Conservation (phyloP, 1,284 basidiomycete species). For the Rhizopogon hawkerae region DNA sequence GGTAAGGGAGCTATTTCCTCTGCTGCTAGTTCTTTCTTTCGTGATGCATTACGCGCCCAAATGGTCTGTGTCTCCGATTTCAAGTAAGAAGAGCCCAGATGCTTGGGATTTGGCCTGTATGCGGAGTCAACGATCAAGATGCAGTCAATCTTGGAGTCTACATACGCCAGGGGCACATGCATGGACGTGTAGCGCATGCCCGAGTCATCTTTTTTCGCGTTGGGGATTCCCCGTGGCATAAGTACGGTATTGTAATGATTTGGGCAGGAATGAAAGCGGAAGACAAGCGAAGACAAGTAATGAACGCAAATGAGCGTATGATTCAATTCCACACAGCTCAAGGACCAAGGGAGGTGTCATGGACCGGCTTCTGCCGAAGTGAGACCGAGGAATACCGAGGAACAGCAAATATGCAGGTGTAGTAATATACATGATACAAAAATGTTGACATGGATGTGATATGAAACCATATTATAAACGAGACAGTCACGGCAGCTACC, state of each 20-base stretch:
- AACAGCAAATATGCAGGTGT: slow-evolving; percentile 1
- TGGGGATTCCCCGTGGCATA: slow-evolving; percentile 76
- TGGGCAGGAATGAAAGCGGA: not conserved
- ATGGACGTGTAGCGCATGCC: slow-evolving; percentile 74
- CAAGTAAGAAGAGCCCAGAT: slow-evolving; percentile 63
- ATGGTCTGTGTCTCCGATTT: slow-evolving; percentile 61
- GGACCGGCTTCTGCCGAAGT: not conserved
- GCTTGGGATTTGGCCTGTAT: slow-evolving; percentile 63
- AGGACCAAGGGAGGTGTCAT: not conserved
- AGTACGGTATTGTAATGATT: slow-evolving; percentile 7
- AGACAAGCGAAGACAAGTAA: not conserved
- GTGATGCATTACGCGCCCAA: slow-evolving; percentile 60
- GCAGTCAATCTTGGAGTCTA: slow-evolving; percentile 14
- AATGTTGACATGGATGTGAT: slow-evolving; percentile 10
- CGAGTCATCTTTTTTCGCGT: slow-evolving; percentile 68
- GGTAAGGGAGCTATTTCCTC: slow-evolving; percentile 32
- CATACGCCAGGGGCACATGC: slow-evolving; percentile 66
- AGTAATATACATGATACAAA: slow-evolving; percentile 16
- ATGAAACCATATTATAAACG: slow-evolving; percentile 10
- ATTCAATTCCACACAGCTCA: too few species aligned
- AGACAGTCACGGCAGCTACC: slow-evolving; percentile 27
- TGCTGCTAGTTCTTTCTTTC: slow-evolving; percentile 35
- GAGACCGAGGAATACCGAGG: not conserved
- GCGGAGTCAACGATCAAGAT: slow-evolving; percentile 12
- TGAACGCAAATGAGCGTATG: not conserved